A percentile compares a stretch with the other conserved stretches of the same genome.
phyloP scores from a whole-genome alignment of 2,329 filamentous ascomycete species.

The Penicillium sp. region DNA sequence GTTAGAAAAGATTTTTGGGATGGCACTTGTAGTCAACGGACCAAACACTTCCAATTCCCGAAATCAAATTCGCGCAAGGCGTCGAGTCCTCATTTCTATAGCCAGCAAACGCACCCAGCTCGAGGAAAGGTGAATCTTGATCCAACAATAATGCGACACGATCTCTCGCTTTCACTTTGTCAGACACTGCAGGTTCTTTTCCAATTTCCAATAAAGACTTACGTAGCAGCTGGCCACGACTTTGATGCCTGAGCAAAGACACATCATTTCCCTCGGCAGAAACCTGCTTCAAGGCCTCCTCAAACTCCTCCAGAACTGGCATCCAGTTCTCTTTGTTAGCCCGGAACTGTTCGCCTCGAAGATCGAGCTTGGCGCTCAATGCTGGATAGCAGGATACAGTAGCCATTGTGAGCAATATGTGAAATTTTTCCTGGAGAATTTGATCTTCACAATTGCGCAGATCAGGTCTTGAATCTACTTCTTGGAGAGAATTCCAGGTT shows the following conservation, averaged over 20 bases:
- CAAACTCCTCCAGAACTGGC: conserved; percentile 39
- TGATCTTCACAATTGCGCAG: neutral
- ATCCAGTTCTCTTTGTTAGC: conserved; percentile 32
- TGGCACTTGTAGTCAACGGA: conserved; percentile 7
- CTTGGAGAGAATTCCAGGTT: neutral
- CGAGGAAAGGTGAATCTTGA: conserved; percentile 46
- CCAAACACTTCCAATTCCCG: conserved; percentile 44
- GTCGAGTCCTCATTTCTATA: conserved; percentile 41
- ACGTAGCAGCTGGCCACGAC: conserved; percentile 37
- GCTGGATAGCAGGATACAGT: conserved; percentile 24
- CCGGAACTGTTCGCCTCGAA: conserved; percentile 25
- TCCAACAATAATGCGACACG: conserved; percentile 45
- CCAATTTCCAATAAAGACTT: neutral
- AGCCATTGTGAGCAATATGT: conserved; percentile 14
- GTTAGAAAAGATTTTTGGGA: too few relatives aligned
- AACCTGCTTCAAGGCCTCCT: conserved; percentile 33
- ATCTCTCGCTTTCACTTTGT: conserved; percentile 39
- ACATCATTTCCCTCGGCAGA: conserved; percentile 36
- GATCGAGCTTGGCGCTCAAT: conserved; percentile 22
- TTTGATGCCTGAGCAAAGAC: conserved; percentile 35
- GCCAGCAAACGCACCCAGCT: conserved; percentile 45
- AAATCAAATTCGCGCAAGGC: conserved; percentile 43
- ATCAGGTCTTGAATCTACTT: neutral
- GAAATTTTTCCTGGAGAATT: neutral
- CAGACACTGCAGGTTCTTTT: neutral